Percentiles rank a stretch among this genome's conserved stretches.
Evolutionary conservation across 345 rosid species (phyloP).

Genomic region (Salix viminalis): DNA sequence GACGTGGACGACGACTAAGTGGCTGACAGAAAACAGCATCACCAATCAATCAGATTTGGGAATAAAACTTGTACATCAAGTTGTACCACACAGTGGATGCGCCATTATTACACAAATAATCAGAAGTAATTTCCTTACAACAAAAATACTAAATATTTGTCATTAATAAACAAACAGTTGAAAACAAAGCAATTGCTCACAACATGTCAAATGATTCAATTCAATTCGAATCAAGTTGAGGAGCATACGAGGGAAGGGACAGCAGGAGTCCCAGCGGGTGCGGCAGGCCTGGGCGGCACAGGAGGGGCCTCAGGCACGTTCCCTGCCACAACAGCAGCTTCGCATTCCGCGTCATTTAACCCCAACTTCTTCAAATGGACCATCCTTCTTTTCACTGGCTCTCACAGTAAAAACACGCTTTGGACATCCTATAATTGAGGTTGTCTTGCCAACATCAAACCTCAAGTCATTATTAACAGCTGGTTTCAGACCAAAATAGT

Average conservation of each 20-base stretch:
- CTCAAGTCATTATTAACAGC: neutral
- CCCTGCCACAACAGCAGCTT: conserved; percentile 83
- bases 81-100: neutral
- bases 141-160: neutral
- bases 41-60: neutral
- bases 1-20: conserved; percentile 74
- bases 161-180: neutral
- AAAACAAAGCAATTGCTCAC: neutral
- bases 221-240: neutral
- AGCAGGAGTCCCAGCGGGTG: conserved; percentile 78
- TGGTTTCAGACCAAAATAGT: conserved; percentile 14
- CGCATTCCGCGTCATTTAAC: conserved; percentile 68
- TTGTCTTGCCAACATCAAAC: neutral
- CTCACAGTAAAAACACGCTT: conserved; percentile 2
- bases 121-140: neutral
- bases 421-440: neutral
- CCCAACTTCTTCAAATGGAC: conserved; percentile 17
- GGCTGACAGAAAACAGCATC: conserved; percentile 39
- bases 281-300: conserved; percentile 63
- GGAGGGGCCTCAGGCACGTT: conserved; percentile 81
- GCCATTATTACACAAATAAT: neutral
- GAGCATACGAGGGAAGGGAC: conserved; percentile 60
- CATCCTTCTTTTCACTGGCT: conserved; percentile 12
- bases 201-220: neutral
- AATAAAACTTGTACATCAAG: neutral